Percentiles rank a stretch among this genome's conserved stretches.
Evolutionary conservation across 2,329 filamentous ascomycete species (phyloP).

Genomic region (Beauveria sp.): DNA sequence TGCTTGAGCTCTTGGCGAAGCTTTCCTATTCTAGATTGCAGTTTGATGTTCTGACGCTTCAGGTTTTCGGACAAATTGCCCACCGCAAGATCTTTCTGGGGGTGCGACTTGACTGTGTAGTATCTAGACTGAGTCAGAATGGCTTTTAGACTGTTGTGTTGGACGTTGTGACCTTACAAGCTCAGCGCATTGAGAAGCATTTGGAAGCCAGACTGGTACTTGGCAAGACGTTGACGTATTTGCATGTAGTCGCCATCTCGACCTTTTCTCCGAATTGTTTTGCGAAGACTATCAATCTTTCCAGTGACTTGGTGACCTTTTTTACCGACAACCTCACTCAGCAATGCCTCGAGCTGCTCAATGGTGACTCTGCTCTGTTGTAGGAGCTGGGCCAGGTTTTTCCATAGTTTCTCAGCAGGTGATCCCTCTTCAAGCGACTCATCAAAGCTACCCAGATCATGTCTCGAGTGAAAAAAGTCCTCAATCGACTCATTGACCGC

Average conservation of each 20-base stretch:
- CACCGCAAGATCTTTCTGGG: neutral
- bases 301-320: neutral
- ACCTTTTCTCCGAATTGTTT: neutral
- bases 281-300: neutral
- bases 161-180: neutral
- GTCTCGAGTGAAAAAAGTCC: neutral
- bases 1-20: neutral
- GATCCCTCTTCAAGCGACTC: neutral
- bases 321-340: neutral
- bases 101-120: neutral
- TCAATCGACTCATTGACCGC: neutral
- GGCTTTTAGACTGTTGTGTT: no score
- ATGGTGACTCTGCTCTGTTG: neutral
- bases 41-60: neutral
- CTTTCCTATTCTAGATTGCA: neutral
- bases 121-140: neutral
- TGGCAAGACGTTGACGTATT: conserved; percentile 1
- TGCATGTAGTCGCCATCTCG: conserved; percentile 1
- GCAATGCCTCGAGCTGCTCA: neutral
- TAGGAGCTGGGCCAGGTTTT: neutral
- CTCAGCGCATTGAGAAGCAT: neutral
- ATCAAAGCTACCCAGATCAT: neutral
- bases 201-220: neutral
- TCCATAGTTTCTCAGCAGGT: neutral
- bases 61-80: neutral